These are phyloP conservation scores for Vicia villosa DNA, from an alignment of 306 rosid genomes.

Conservation along the genomic window DNA sequence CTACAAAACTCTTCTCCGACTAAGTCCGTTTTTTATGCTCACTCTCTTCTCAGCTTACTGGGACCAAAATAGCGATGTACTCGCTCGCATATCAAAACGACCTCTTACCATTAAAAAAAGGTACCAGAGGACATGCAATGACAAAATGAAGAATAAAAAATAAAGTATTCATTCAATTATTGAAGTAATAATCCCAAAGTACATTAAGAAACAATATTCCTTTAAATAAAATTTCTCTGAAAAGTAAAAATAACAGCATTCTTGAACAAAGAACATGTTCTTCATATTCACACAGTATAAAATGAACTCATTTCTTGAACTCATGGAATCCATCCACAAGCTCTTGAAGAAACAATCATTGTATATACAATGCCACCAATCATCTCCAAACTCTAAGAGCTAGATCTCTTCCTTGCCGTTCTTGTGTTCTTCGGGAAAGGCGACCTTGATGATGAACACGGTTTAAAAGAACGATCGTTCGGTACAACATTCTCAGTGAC, in stretches of 20 bases:
- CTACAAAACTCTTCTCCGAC: too few species aligned
- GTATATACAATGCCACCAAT: conserved; percentile 32
- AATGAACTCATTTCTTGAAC: conserved; percentile 35
- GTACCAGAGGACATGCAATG: too few species aligned
- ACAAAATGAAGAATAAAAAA: too few species aligned
- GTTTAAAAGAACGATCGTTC: conserved; percentile 33
- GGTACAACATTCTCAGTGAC: conserved; percentile 33
- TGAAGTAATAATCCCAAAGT: conserved; percentile 16
- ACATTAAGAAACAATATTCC: conserved; percentile 9
- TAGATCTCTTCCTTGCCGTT: conserved; percentile 54
- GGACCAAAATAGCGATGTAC: too few species aligned
- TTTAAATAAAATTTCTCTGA: conserved; percentile 9
- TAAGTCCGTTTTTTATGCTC: too few species aligned
- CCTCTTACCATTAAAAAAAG: too few species aligned
- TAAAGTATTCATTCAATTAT: background rate
- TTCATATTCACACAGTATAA: conserved; percentile 40
- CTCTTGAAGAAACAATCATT: background rate
- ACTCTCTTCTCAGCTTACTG: too few species aligned
- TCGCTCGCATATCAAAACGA: too few species aligned
- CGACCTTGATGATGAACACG: conserved; percentile 47
- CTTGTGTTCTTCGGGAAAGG: conserved; percentile 46
- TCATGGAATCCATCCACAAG: background rate
- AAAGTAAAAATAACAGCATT: conserved; percentile 5
- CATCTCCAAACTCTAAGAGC: conserved; percentile 38
- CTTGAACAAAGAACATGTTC: conserved; percentile 13